phyloP scores from a whole-genome alignment of 352 stramenopile genomes.

The Globisporangium orthogonon region DNA sequence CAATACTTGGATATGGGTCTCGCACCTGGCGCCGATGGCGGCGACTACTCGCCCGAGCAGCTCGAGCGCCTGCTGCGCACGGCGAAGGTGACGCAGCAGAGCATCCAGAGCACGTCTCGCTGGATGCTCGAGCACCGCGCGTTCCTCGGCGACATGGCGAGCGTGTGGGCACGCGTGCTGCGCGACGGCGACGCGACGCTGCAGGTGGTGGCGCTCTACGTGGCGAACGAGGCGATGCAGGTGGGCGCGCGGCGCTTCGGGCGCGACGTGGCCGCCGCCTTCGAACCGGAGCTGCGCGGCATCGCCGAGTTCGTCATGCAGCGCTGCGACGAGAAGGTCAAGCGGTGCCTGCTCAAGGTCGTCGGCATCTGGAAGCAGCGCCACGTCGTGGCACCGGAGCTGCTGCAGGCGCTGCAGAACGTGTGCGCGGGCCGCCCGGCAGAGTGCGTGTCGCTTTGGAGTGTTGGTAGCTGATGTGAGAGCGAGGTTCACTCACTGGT shows the following conservation, averaged over 20 bases:
- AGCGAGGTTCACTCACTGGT: neutral
- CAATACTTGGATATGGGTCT: conserved; percentile 5
- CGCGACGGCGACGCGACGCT: conserved; percentile 41
- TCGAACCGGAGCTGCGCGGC: conserved; percentile 49
- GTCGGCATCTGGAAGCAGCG: conserved; percentile 84
- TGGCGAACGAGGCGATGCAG: conserved; percentile 85
- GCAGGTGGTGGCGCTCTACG: conserved; percentile 81
- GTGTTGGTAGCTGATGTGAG: neutral
- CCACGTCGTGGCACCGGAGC: conserved; percentile 35
- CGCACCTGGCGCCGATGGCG: neutral
- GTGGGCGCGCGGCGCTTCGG: conserved; percentile 77
- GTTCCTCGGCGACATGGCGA: conserved; percentile 53
- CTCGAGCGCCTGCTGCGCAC: conserved; percentile 57
- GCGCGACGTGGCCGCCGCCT: conserved; percentile 54
- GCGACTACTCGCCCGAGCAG: conserved; percentile 44
- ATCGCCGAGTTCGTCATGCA: conserved; percentile 63
- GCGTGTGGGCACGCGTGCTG: conserved; percentile 48
- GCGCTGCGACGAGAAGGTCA: conserved; percentile 69
- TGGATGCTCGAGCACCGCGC: conserved; percentile 73
- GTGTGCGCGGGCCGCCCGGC: conserved; percentile 62
- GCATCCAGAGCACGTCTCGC: conserved; percentile 71
- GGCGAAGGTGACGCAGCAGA: conserved; percentile 76
- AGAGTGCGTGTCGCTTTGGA: conserved; percentile 17
- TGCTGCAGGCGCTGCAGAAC: conserved; percentile 68
- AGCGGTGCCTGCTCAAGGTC: conserved; percentile 82